Evolutionary conservation across 73 alveolate species (phyloP).

Genomic region (Paramecium sonneborni): DNA sequence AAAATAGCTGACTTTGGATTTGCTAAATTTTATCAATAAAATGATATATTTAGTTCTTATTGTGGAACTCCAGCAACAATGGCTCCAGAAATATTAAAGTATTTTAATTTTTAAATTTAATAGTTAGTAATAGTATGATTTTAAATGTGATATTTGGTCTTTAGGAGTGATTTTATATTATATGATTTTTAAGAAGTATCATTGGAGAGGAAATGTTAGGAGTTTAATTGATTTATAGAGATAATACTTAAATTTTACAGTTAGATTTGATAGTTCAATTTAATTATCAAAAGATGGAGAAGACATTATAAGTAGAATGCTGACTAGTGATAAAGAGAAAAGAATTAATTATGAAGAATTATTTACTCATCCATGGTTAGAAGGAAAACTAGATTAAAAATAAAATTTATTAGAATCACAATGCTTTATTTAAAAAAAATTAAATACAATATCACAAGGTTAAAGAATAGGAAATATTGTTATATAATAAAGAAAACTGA

Average conservation of each 20-base stretch:
- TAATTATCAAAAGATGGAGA: background rate
- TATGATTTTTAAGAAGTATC: constrained; percentile 8
- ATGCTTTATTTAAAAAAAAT: background rate
- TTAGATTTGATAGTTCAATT: background rate
- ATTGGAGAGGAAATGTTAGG: background rate
- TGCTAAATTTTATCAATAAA: background rate
- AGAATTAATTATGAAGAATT: constrained; percentile 53
- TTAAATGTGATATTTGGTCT: constrained; percentile 40
- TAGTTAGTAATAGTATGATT: background rate
- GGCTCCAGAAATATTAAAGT: constrained; percentile 48
- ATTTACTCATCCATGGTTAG: constrained; percentile 46
- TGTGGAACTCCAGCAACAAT: constrained; percentile 43
- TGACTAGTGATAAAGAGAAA: background rate
- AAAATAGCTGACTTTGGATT: constrained; percentile 66
- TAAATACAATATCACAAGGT: background rate
- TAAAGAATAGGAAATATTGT: background rate
- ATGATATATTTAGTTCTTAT: background rate
- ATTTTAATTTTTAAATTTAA: background rate
- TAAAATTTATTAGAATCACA: background rate
- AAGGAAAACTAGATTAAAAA: background rate
- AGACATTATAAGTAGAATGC: constrained; percentile 49
- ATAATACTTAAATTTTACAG: background rate
- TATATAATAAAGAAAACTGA: background rate
- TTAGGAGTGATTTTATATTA: constrained; percentile 11
- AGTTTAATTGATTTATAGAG: background rate